phyloP scores from a whole-genome alignment of 2,329 filamentous ascomycete species.

The Venturia oleaginea region DNA sequence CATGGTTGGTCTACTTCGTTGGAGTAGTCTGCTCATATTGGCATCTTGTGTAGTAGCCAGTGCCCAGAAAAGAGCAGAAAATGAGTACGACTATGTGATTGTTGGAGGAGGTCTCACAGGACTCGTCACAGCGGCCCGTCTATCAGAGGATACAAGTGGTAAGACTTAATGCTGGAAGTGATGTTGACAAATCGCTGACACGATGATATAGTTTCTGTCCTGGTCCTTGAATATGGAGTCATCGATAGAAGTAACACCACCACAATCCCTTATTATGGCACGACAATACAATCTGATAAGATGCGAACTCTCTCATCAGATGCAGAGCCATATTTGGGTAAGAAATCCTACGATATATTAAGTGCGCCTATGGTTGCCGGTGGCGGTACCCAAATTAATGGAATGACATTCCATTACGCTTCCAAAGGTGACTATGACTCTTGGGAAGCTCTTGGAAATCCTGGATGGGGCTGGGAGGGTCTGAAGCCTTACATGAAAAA shows the following conservation, averaged over 20 bases:
- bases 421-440: background rate
- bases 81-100: slow-evolving; percentile 6
- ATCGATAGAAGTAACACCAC: background rate
- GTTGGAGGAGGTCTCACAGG: slow-evolving; percentile 13
- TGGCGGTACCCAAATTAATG: background rate
- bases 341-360: background rate
- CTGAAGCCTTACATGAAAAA: background rate
- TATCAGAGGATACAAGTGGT: background rate
- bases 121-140: slow-evolving; percentile 10
- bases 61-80: background rate
- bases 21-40: background rate
- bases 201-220: background rate
- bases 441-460: slow-evolving; percentile 1
- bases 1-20: background rate
- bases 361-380: background rate
- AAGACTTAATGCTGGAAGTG: background rate
- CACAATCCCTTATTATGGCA: background rate
- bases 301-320: background rate
- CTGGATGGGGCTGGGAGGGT: slow-evolving; percentile 5
- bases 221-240: background rate
- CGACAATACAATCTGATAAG: background rate
- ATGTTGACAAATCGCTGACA: background rate
- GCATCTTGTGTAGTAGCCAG: background rate
- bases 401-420: background rate
- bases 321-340: background rate